Evolutionary conservation across 1,284 basidiomycete species (phyloP), one percentile per base, ranked within the genome.

Genomic region (Ustilago vetiveriae): DNA sequence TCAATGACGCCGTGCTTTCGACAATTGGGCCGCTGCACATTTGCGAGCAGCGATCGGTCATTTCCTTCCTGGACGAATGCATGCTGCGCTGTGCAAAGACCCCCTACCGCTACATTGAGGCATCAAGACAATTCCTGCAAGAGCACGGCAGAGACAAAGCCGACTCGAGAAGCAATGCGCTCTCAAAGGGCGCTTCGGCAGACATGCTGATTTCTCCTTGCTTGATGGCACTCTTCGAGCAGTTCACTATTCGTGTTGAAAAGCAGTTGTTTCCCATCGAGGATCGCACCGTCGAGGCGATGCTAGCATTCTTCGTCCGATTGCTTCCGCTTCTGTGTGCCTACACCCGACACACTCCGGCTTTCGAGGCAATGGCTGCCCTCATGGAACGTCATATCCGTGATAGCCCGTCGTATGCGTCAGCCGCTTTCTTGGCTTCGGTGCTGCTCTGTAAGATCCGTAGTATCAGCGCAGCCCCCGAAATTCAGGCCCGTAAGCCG

Each of bases 21-120:
- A n/a, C n/a, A n/a, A n/a, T n/a, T n/a, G n/a, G n/a, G n/a, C n/a
- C n/a, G n/a, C n/a, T n/a, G n/a, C n/a, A n/a, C n/a, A n/a, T n/a
- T n/a, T n/a, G n/a, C n/a, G 91, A 90, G 41, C 86, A 86, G 78
- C 82, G 10, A 83, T 86, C 32, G 2, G 86, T 94, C 3, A 84
- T 91, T 4, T 75, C 84, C 0, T 94, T 96, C 83, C 71, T 96
- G 13, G 94, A 98, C 73, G 91, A 94, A 41, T 95, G 92, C 76
- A 84, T 91, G 7, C 88, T 90, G 53, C 86, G 92, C n/a, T 92
- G 90, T 70, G 78, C 89, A 65, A 93, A 91, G 83, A 90, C 89
- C 1, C 91, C 92, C 0, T 92, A 94, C 81, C 87, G 88, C 32
- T 98, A 96, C 79, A 85, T 95, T 51, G 94, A 97, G 75, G 88